A percentile compares a stretch with the other conserved stretches of the same genome.
Evolutionary conservation across 1,284 basidiomycete genomes (phyloP).

Genomic region (Caloboletus inedulis): DNA sequence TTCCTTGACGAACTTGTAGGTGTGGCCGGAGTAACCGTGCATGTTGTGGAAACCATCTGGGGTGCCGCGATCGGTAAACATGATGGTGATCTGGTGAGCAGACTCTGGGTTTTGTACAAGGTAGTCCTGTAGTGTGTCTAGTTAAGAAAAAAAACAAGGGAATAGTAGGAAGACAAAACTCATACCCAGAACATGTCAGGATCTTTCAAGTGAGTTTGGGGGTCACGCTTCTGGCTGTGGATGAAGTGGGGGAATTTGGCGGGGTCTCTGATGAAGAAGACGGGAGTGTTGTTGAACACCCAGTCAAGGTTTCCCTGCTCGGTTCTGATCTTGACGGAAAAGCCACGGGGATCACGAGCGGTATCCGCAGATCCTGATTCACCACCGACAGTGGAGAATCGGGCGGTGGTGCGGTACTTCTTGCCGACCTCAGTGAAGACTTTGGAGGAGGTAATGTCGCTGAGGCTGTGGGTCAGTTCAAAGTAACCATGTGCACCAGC

Average conservation of each 20-base stretch:
- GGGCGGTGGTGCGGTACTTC: constrained; percentile 68
- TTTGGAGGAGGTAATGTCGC: constrained; percentile 73
- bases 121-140: constrained; percentile 64
- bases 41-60: constrained; percentile 79
- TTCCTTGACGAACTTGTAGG: constrained; percentile 85
- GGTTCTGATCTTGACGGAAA: constrained; percentile 88
- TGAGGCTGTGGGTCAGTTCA: constrained; percentile 79
- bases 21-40: constrained; percentile 93
- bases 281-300: constrained; percentile 90
- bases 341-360: constrained; percentile 90
- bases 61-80: constrained; percentile 90
- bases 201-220: constrained; percentile 85
- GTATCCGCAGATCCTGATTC: constrained; percentile 88
- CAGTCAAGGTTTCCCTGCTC: constrained; percentile 89
- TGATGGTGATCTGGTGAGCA: constrained; percentile 86
- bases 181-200: constrained; percentile 76
- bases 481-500: constrained; percentile 93
- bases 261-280: constrained; percentile 85
- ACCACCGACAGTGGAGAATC: constrained; percentile 88
- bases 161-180: background rate
- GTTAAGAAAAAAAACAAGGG: background rate
- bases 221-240: constrained; percentile 92
- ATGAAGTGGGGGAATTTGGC: constrained; percentile 91
- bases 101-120: constrained; percentile 89
- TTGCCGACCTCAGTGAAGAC: constrained; percentile 72